phyloP scores from a whole-genome alignment of 371 early-diverging fungal species.

The Mortierella sp. region DNA sequence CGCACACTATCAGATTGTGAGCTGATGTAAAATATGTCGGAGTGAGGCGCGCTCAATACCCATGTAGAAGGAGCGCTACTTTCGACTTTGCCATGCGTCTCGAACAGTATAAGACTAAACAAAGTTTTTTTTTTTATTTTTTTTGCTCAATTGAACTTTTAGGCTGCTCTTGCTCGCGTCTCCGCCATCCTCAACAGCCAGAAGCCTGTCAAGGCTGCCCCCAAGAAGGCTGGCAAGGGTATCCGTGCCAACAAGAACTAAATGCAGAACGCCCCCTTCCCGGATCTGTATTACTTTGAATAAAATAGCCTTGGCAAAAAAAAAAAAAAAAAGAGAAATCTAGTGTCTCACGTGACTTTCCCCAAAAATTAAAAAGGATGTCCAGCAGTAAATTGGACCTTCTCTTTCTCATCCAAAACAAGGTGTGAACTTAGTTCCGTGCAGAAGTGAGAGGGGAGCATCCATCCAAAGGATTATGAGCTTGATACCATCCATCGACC shows the following conservation, averaged over 20 bases:
- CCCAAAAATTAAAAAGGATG: constrained; percentile 2
- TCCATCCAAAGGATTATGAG: constrained; percentile 13
- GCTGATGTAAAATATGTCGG: no score
- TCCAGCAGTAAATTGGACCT: constrained; percentile 12
- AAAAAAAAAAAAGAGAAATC: background rate
- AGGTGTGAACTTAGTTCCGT: constrained; percentile 27
- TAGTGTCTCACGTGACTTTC: background rate
- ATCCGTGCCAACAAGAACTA: constrained; percentile 59
- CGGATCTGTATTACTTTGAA: constrained; percentile 24
- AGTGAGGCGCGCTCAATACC: no score
- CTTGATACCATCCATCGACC: constrained; percentile 34
- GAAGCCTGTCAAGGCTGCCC: constrained; percentile 70
- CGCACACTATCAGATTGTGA: no score
- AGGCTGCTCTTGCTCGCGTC: constrained; percentile 88
- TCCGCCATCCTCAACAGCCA: constrained; percentile 77
- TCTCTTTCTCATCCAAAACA: constrained; percentile 44
- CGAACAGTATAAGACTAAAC: no score
- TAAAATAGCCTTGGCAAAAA: constrained; percentile 23
- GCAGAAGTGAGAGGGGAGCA: constrained; percentile 6
- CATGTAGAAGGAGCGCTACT: no score
- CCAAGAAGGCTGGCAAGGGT: constrained; percentile 70
- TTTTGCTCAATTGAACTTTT: constrained; percentile 8
- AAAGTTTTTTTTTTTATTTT: no score
- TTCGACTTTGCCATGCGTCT: no score
- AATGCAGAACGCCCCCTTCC: constrained; percentile 13